Base-by-base conservation (phyloP, 176 grass and related monocot species). In the Avena atlantica region DNA sequence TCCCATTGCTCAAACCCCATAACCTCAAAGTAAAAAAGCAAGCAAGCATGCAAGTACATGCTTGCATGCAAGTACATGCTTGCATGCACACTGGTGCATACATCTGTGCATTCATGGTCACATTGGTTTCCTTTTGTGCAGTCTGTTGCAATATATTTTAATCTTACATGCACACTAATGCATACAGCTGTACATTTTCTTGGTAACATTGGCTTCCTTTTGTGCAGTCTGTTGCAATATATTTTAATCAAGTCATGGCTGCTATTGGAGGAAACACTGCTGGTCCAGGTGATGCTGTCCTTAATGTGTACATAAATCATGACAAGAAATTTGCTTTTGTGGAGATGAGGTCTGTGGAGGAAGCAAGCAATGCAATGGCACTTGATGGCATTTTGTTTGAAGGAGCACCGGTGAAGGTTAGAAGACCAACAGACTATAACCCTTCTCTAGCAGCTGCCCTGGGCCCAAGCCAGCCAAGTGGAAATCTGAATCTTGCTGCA, bases 241-340 rank as follows among this genome's bases (percentile, higher is more conserved):
- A 90, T 68, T 99, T 99, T 74, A 99, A 95, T 91, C 97, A 99
- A 87, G 97, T 99, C 27, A 99, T 99, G 97, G 87, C 93, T 90
- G 94, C 94, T 88, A 93, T 99, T 89, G 94, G 91, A 85, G 97
- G 97, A 91, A 99, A 99, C 68, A 94, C 97, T 70, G 89, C 97
- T 90, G 97, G 97, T 90, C 97, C 97, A 87, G 97, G 97, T 88
- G 97, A 99, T 89, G 94, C 97, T 74, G 97, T 99, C 78, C 87
- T 99, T 82, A 99, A 99, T 87, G 97, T 99, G 9, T 99, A 99
- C 55, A 99, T 99, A 90, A 99, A 99, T 81, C 97, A 99, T 94
- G 97, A 99, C 56, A 99, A 99, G 89, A 99, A 99, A 85, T 99
- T 99, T 70, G 97, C 97, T 85, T 99, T 99, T 66, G 97, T 99